Evolutionary conservation across 2,329 filamentous ascomycete genomes (phyloP), one percentile per base, ranked within the genome.

Genomic region (Epicoccum sorghinum): DNA sequence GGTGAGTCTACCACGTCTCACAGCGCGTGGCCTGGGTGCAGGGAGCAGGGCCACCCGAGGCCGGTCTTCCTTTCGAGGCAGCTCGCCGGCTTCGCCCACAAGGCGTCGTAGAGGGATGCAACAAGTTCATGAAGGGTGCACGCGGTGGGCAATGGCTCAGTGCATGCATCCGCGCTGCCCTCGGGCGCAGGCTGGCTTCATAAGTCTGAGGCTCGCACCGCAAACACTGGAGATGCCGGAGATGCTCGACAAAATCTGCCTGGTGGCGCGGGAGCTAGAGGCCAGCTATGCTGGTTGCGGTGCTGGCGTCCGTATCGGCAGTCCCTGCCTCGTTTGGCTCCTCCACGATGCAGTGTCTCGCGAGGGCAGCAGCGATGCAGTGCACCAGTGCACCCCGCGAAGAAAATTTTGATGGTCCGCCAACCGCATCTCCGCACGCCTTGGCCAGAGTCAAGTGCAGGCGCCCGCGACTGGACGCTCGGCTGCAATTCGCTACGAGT

Each of bases 191-290:
- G 40, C 24, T 27, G 55, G 29, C 39, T 27, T 60, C 58, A 63
- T 64, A 66, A 62, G 47, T 46, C 32, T 27, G 29, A 37, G 37
- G 32, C 41, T 46, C 52, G 37, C 41, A 32, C 46, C 45, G 52
- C 46, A 10, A 29, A 37, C 35, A 18, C 60, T 68, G 70, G 69
- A 72, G 69, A 72, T 58, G 60, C 69, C 70, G 70, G 70, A 72
- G 70, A 72, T 62, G 65, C 61, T 41, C 35, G 37, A 50, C 33
- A 52, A 48, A 60, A 40, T 46, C 35, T 55, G 52, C 24, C 37
- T 55, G 46, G 62, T 58, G 64, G 62, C 59, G 64, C 65, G 60
- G 67, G 58, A 66, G 59, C 63, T 55, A 47, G 42, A 23, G n/a
- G 10, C 9, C 24, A 42, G 52, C 52, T 55, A 55, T 24, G 46